Base-by-base conservation (phyloP, 2,329 filamentous ascomycete species). In the Myriosclerotinia scirpicola region DNA sequence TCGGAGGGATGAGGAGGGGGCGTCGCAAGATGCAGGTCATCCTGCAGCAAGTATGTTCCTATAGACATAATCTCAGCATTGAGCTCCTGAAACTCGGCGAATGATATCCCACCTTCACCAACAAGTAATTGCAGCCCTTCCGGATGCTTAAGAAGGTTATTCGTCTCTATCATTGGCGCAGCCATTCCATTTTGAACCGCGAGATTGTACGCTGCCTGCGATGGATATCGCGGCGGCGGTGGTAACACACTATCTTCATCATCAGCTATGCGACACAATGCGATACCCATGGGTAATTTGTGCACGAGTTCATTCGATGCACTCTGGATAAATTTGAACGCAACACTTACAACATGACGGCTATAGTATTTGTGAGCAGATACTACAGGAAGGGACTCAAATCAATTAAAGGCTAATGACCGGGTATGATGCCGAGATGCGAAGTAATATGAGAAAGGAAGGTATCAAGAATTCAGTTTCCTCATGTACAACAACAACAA, bases 1-100 rank as follows among this genome's bases (percentile, higher is more conserved):
- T 99, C 95, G 69, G 93, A 97, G 30, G 95, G 95, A 79, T 99
- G 95, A 17, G 93, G 93, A 70, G 94, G 94, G 66, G 95, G 95
- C 44, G 93, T 97, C 54, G 95, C 94, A 67, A 99, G 88, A 72
- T 93, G 90, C 38, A 99, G 82, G 77, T 97, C 92, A 79, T 99
- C 94, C 77, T 93, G 90, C 54, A 98, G 85, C 30, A 91, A 84
- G 76, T 99, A 99, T 69, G 91, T 94, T 75, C 93, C 92, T 95
- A 73, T 64, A 44, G 7, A 11, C 8, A 26, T 36, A 12, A 46
- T 50, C 44, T 66, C 15, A 66, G 64, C 58, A 55, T 55, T 26
- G 22, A 54, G 38, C 42, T 15, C 7, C 11, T 14, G 34, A 40
- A 14, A 9, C 30, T 48, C 42, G 20, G 50, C 30, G 9, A 64